phyloP scores from a whole-genome alignment of 805 yeast genomes.

The Candida rishiriensis region DNA sequence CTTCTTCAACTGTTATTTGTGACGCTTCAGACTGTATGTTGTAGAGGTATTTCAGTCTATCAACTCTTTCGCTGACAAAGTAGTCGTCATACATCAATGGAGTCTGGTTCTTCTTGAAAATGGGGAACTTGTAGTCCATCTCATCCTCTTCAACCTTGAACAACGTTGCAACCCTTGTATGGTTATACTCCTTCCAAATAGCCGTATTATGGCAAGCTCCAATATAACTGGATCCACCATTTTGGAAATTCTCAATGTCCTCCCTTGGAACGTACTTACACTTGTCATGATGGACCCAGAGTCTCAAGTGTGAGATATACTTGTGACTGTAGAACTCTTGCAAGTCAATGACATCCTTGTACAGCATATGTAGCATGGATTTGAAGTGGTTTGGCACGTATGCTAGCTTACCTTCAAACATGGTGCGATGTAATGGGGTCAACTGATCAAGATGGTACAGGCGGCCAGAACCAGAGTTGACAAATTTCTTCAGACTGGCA shows the following conservation, averaged over 20 bases:
- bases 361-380: constrained; percentile 18
- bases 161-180: constrained; percentile 27
- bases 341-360: constrained; percentile 22
- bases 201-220: constrained; percentile 38
- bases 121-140: constrained; percentile 8
- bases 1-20: no score
- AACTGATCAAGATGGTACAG: constrained; percentile 26
- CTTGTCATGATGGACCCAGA: constrained; percentile 34
- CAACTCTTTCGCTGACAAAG: constrained; percentile 20
- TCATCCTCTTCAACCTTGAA: constrained; percentile 21
- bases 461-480: constrained; percentile 34
- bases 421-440: constrained; percentile 22
- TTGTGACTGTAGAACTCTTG: constrained; percentile 25
- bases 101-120: constrained; percentile 22
- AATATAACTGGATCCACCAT: constrained; percentile 32
- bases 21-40: no score
- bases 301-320: constrained; percentile 33
- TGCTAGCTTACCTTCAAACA: constrained; percentile 29
- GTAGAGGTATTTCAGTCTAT: constrained; percentile 7
- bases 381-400: constrained; percentile 23
- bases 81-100: constrained; percentile 24
- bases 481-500: constrained; percentile 20
- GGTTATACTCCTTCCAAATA: constrained; percentile 36
- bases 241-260: constrained; percentile 32
- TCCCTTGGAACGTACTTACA: constrained; percentile 39